phyloP scores from a whole-genome alignment of 768 basidiomycete species.

The Psilocybe sp. region DNA sequence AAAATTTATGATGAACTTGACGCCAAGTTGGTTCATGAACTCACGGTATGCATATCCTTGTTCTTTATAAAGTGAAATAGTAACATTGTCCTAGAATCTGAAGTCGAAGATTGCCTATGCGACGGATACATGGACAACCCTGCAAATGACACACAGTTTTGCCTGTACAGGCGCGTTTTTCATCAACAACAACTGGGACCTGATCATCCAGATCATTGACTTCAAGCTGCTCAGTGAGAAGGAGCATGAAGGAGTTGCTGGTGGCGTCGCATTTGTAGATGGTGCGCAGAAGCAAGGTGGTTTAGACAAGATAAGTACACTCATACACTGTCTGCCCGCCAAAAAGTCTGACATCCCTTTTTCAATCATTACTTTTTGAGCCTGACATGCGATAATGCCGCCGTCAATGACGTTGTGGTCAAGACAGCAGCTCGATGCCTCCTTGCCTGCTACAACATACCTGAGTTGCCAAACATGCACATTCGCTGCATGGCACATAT shows the following conservation, averaged over 20 bases:
- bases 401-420: slow-evolving; percentile 30
- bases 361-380: slow-evolving; percentile 14
- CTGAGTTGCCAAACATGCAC: slow-evolving; percentile 24
- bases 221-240: slow-evolving; percentile 30
- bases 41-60: slow-evolving; percentile 13
- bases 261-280: slow-evolving; percentile 26
- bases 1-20: slow-evolving; percentile 20
- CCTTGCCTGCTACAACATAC: slow-evolving; percentile 21
- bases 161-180: slow-evolving; percentile 25
- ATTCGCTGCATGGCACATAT: slow-evolving; percentile 34
- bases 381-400: slow-evolving; percentile 31
- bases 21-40: slow-evolving; percentile 19
- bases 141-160: slow-evolving; percentile 29
- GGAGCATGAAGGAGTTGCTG: slow-evolving; percentile 30
- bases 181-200: slow-evolving; percentile 28
- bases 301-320: slow-evolving; percentile 32
- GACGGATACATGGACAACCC: slow-evolving; percentile 30
- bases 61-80: not conserved
- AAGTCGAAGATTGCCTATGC: slow-evolving; percentile 18
- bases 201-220: slow-evolving; percentile 28
- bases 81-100: slow-evolving; percentile 11
- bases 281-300: slow-evolving; percentile 19
- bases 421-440: slow-evolving; percentile 16
- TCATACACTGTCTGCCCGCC: slow-evolving; percentile 6
- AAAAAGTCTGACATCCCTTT: slow-evolving; percentile 1